phyloP scores from a whole-genome alignment of 1,284 basidiomycete species.

The Heterobasidion parviporum region DNA sequence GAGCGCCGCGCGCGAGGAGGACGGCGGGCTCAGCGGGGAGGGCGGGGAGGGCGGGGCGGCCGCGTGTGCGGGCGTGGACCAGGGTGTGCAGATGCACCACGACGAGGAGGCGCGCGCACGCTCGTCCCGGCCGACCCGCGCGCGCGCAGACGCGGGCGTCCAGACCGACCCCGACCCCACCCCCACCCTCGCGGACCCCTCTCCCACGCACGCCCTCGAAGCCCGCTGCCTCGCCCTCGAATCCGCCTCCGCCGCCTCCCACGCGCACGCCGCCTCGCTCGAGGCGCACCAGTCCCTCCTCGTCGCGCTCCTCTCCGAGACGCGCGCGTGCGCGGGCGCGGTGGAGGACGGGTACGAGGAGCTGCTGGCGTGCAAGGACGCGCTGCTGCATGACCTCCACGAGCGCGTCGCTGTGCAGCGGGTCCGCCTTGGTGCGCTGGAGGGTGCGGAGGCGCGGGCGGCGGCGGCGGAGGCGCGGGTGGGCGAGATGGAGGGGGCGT shows the following conservation, averaged over 20 bases:
- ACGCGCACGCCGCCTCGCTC: not conserved
- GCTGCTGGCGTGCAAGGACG: not conserved
- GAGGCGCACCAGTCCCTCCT: slow-evolving; percentile 6
- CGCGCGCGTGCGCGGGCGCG: slow-evolving; percentile 4
- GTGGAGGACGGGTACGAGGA: slow-evolving; percentile 8
- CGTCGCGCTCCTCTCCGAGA: slow-evolving; percentile 5
- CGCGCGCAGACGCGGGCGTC: too few species aligned
- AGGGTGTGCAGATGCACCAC: slow-evolving; percentile 3
- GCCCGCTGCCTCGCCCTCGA: not conserved
- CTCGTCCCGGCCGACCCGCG: too few species aligned
- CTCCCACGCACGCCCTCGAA: not conserved
- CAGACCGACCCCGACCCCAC: too few species aligned
- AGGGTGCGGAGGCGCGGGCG: slow-evolving; percentile 4
- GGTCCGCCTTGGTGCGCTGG: not conserved
- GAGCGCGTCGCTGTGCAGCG: not conserved
- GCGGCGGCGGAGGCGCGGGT: slow-evolving; percentile 3
- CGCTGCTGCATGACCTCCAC: not conserved
- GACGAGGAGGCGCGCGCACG: not conserved
- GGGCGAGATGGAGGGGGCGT: not conserved
- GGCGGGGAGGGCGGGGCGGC: not conserved
- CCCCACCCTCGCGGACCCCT: not conserved
- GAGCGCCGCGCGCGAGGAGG: not conserved
- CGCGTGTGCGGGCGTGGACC: not conserved
- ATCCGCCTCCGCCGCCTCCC: not conserved
- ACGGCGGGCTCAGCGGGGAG: not conserved